Percentiles rank a stretch among this genome's conserved stretches.
Conservation (phyloP, 2,329 filamentous ascomycete genomes). For the Mariannaea elegans region DNA sequence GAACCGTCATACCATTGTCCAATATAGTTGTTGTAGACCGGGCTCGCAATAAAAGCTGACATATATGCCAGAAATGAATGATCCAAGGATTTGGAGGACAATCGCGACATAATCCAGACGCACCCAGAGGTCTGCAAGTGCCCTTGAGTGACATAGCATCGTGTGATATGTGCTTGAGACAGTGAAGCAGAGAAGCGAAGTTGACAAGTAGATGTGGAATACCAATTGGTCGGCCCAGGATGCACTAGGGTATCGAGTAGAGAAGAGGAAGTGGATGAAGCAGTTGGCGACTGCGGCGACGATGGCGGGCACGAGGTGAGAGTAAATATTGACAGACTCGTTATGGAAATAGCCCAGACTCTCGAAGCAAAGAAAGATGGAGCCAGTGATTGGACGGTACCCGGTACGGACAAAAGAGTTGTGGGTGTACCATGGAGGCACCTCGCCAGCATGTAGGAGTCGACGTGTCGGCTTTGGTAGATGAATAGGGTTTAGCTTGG, state of each 20-base stretch:
- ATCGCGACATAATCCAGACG: constrained; percentile 35
- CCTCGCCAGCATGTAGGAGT: constrained; percentile 9
- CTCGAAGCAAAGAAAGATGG: constrained; percentile 45
- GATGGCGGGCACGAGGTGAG: constrained; percentile 53
- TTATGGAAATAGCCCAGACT: constrained; percentile 52
- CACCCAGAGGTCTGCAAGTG: constrained; percentile 32
- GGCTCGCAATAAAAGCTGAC: constrained; percentile 42
- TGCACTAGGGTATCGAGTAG: constrained; percentile 27
- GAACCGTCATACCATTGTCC: constrained; percentile 31
- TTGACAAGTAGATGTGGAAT: constrained; percentile 34
- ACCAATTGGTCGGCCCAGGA: constrained; percentile 29
- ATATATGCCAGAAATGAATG: constrained; percentile 38
- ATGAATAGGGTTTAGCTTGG: not conserved
- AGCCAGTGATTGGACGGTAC: constrained; percentile 54
- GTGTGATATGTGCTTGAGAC: constrained; percentile 37
- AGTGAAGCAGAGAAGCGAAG: constrained; percentile 28
- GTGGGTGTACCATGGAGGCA: constrained; percentile 15
- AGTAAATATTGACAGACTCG: constrained; percentile 46
- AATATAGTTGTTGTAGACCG: constrained; percentile 37
- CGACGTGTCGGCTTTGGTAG: not conserved
- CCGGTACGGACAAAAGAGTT: constrained; percentile 15
- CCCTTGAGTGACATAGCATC: constrained; percentile 34
- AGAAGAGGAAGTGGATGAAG: constrained; percentile 31
- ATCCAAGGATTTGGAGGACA: constrained; percentile 34
- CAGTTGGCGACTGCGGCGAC: constrained; percentile 41